Base-by-base conservation (phyloP, 2,329 filamentous ascomycete species). In the Alternaria arbusti region DNA sequence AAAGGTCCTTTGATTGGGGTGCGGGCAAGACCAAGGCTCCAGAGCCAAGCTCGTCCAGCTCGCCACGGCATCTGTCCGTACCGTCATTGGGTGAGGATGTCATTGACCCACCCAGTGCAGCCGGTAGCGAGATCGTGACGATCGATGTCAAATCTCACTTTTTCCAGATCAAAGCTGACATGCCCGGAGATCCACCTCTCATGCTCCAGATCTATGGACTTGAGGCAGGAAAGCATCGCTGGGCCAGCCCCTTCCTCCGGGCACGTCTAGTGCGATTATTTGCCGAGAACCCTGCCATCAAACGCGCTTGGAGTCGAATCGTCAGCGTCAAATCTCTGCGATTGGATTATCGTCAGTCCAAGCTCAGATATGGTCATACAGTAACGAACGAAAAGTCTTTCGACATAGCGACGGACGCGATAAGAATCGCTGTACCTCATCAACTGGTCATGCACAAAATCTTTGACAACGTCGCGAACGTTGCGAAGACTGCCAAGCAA, bases 381-480 rank as follows among this genome's bases (percentile, higher is more conserved):
- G 80, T 89, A 47, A 84, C 89, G 1, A 89, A 94, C 26, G 93
- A 97, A 64, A 93, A 89, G 68, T 91, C 94, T 55, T 88, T 97
- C 59, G 96, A 99, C 77, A 80, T 97, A 9, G 89, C 88, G 44
- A 88, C 91, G 0, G 96, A 98, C 70, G 94, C 94, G 10, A 91
- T 97, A 65, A 90, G 96, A 12, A 78, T 98, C 47, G 93, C 91
- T 6, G 90, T 99, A 11, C 96, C 96, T 2, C 94, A 98, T 80
- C 94, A 97, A 72, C 87, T 99, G 70, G 89, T 96, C 23, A 87
- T 98, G 74, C 91, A 96, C 80, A 91, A 90, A 64, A 91, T 99
- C 64, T 91, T 95, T n/a, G 96, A 99, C 81, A 99, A 98, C 73
- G 84, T 96, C 55, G 88, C 92, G 71, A 99, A 97, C 72, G 89